A percentile compares a stretch with the other conserved stretches of the same genome.
Evolutionary conservation across 805 yeast species (phyloP).

Genomic region (Monosporozyma solicola): DNA sequence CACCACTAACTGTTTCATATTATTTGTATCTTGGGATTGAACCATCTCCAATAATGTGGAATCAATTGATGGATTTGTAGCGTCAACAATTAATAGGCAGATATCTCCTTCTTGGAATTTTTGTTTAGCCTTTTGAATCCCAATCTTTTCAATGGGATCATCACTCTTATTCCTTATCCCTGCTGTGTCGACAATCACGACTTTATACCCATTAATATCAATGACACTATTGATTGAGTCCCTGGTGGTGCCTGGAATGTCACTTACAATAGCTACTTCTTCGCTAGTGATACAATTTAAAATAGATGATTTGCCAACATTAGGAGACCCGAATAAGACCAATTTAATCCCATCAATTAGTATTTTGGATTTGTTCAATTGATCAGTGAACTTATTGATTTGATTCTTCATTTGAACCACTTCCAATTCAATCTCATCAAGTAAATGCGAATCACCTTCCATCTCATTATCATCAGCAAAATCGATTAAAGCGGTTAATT

Average conservation of each 20-base stretch:
- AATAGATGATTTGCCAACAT: constrained; percentile 90
- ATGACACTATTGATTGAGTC: constrained; percentile 76
- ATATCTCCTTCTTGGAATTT: constrained; percentile 57
- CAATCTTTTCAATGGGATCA: constrained; percentile 66
- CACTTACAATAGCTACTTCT: constrained; percentile 86
- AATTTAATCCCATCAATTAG: constrained; percentile 64
- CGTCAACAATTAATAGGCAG: constrained; percentile 47
- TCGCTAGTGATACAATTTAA: constrained; percentile 66
- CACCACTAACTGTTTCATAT: constrained; percentile 27
- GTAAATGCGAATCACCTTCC: constrained; percentile 45
- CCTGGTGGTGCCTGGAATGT: constrained; percentile 88
- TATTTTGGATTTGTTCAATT: constrained; percentile 50
- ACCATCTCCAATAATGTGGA: constrained; percentile 29
- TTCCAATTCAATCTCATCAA: constrained; percentile 16
- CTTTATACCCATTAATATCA: constrained; percentile 77
- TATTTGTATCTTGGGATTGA: constrained; percentile 3
- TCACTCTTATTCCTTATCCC: constrained; percentile 54
- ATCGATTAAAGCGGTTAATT: constrained; percentile 81
- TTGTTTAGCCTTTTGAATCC: constrained; percentile 66
- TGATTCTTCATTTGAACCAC: neutral
- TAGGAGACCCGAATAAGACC: constrained; percentile 81
- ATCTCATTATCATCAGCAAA: constrained; percentile 91
- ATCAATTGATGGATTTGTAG: constrained; percentile 24
- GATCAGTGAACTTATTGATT: constrained; percentile 34
- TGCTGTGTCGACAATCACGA: constrained; percentile 85